Evolutionary conservation across 192 early-diverging fungal genomes (phyloP).

Genomic region (Backusella macrospora): DNA sequence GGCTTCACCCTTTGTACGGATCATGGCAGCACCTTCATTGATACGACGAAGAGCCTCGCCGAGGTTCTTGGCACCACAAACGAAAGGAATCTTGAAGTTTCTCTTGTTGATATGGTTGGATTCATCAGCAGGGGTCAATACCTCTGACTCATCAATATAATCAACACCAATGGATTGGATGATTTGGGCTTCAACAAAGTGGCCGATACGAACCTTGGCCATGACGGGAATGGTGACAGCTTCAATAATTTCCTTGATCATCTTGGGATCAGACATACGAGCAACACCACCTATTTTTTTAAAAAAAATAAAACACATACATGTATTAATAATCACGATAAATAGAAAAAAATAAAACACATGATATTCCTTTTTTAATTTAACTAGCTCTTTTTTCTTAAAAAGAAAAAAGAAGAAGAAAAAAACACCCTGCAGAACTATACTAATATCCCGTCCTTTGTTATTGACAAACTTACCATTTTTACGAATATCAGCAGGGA

Average conservation of each 20-base stretch:
- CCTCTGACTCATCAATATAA: conserved; percentile 98
- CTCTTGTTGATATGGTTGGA: conserved; percentile 95
- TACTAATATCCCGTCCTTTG: neutral
- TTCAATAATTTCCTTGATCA: conserved; percentile 95
- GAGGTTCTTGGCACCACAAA: conserved; percentile 96
- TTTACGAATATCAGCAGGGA: conserved; percentile 98
- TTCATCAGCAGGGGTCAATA: conserved; percentile 96
- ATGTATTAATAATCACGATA: conserved; percentile 3
- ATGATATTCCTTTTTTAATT: neutral
- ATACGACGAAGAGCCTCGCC: conserved; percentile 97
- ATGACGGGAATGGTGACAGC: conserved; percentile 98
- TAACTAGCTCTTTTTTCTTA: neutral
- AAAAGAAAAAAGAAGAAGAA: no score
- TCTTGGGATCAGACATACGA: conserved; percentile 97
- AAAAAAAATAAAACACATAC: neutral
- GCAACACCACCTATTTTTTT: conserved; percentile 77
- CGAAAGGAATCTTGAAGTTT: conserved; percentile 91
- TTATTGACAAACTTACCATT: conserved; percentile 62
- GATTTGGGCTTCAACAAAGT: conserved; percentile 97
- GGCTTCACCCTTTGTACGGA: conserved; percentile 98
- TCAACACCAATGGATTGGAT: conserved; percentile 89
- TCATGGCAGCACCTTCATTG: conserved; percentile 96
- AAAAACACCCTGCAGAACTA: no score
- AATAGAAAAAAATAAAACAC: neutral
- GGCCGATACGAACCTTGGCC: conserved; percentile 98